phyloP scores from a whole-genome alignment of 2,329 filamentous ascomycete genomes.

The Aspergillus sp. region DNA sequence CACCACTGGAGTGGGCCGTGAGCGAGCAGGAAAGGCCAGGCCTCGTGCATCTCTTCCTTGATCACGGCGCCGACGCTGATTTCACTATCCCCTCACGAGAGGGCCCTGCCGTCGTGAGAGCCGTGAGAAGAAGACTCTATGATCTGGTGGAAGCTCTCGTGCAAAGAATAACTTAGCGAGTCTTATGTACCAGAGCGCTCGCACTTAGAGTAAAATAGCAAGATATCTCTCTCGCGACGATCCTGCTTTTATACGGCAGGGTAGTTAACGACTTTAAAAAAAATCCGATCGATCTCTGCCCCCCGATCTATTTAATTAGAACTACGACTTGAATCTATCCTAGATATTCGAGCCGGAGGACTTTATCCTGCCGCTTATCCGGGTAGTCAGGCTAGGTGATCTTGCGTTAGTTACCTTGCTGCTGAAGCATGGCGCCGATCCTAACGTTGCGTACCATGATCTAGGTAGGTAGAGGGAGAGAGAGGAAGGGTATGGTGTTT shows the following conservation, averaged over 20 bases:
- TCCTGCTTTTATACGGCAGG: not conserved
- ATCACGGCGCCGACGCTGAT: constrained; percentile 5
- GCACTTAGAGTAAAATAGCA: constrained; percentile 3
- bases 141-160: constrained; percentile 4
- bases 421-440: constrained; percentile 3
- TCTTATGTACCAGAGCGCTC: constrained; percentile 5
- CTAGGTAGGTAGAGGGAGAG: not conserved
- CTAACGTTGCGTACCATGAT: constrained; percentile 4
- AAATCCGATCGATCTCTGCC: constrained; percentile 17
- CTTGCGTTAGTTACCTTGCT: constrained; percentile 1
- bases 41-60: constrained; percentile 6
- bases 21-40: constrained; percentile 6
- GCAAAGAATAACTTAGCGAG: constrained; percentile 2
- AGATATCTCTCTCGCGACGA: not conserved
- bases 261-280: constrained; percentile 14
- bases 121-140: not conserved
- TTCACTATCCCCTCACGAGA: not conserved
- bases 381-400: constrained; percentile 3
- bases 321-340: constrained; percentile 3
- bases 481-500: not conserved
- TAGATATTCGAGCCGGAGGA: not conserved
- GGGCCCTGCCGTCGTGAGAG: constrained; percentile 1
- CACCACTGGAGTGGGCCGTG: constrained; percentile 13
- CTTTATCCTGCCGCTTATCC: constrained; percentile 4
- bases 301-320: constrained; percentile 1